phyloP scores from a whole-genome alignment of 2,329 filamentous ascomycete genomes.

The Ophiostoma australiae region DNA sequence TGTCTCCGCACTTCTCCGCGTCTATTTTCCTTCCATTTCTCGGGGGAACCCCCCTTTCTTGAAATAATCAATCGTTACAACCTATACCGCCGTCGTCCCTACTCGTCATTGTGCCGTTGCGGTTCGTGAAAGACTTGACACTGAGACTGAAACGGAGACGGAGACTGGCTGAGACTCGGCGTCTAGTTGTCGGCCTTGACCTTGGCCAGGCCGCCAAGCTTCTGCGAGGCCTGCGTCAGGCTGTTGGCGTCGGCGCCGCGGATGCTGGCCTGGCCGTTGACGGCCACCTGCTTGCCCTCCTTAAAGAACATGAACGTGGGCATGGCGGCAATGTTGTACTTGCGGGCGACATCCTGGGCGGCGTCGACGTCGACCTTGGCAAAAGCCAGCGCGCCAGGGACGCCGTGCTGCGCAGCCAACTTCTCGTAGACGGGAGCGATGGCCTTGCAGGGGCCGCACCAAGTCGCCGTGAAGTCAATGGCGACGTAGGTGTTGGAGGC shows the following conservation, averaged over 20 bases:
- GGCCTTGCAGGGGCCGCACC: constrained; percentile 57
- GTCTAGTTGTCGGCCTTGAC: constrained; percentile 15
- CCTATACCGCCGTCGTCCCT: not conserved
- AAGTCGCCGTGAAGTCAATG: constrained; percentile 53
- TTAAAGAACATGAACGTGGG: constrained; percentile 56
- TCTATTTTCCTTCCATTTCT: constrained; percentile 4
- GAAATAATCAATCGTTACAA: not conserved
- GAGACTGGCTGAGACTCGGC: not conserved
- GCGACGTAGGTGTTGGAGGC: constrained; percentile 46
- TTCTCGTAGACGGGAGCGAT: constrained; percentile 52
- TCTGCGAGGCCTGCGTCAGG: constrained; percentile 10
- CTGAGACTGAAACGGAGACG: no score
- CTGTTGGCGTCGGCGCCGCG: constrained; percentile 14
- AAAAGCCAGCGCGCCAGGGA: constrained; percentile 47
- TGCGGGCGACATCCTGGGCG: constrained; percentile 45
- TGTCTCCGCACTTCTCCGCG: not conserved
- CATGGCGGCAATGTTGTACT: constrained; percentile 51
- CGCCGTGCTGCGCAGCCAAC: constrained; percentile 40
- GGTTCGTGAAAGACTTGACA: not conserved
- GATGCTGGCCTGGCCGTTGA: constrained; percentile 12
- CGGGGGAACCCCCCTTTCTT: not conserved
- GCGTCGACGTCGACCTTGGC: constrained; percentile 57
- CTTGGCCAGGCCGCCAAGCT: constrained; percentile 17
- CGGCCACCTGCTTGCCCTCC: constrained; percentile 17
- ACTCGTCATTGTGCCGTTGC: not conserved